These are phyloP conservation scores for Penicillium vulpinum DNA, from an alignment of 2,329 filamentous ascomycete species.

Conservation along the genomic window DNA sequence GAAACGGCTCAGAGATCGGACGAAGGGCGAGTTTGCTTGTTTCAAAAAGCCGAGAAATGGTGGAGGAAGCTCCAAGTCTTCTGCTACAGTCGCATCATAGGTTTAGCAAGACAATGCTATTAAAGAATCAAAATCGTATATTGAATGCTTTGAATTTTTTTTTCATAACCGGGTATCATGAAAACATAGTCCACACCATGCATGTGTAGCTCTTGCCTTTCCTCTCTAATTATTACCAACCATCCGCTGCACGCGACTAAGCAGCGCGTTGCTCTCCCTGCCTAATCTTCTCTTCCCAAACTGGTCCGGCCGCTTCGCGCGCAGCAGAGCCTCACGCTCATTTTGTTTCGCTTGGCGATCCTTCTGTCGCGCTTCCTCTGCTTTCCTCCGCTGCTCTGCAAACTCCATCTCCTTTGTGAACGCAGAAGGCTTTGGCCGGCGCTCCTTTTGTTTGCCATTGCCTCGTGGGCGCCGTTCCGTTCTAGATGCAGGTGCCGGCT, in stretches of 20 bases:
- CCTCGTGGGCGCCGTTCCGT: conserved; percentile 24
- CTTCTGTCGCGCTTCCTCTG: conserved; percentile 64
- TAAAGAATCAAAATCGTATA: conserved; percentile 2
- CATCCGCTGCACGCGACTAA: conserved; percentile 76
- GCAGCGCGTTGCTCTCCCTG: conserved; percentile 72
- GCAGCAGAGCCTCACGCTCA: conserved; percentile 66
- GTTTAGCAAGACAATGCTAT: conserved; percentile 7
- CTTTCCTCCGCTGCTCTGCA: conserved; percentile 59
- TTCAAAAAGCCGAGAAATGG: conserved; percentile 64
- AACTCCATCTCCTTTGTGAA: conserved; percentile 71
- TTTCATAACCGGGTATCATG: conserved; percentile 25
- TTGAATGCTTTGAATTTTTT: conserved; percentile 12
- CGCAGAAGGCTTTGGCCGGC: conserved; percentile 45
- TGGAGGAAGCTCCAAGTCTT: conserved; percentile 25
- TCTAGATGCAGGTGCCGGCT: conserved; percentile 20
- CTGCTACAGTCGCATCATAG: conserved; percentile 14
- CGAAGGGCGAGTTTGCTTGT: conserved; percentile 83
- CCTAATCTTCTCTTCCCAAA: conserved; percentile 78
- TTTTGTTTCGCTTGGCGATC: conserved; percentile 70
- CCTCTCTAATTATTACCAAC: conserved; percentile 48
- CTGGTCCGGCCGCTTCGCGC: conserved; percentile 60
- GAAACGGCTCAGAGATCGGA: conserved; percentile 78
- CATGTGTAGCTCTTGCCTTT: conserved; percentile 1
- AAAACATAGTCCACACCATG: conserved; percentile 13
- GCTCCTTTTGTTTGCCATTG: conserved; percentile 30